Base-by-base conservation (phyloP, 2,329 filamentous ascomycete species). In the Alternaria gaisen region DNA sequence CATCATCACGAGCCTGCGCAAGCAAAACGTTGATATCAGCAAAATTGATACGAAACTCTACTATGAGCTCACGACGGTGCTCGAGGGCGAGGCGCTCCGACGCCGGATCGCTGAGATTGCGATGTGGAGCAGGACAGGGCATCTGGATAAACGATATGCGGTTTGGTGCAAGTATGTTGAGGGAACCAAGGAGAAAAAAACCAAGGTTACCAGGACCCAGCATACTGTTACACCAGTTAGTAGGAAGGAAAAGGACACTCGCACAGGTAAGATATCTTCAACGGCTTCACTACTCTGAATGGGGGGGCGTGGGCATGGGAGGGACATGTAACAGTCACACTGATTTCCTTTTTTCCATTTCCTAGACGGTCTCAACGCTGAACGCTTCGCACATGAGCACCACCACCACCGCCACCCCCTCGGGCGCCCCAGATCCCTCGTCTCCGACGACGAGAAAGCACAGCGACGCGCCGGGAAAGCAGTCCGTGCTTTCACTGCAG, bases 351-450 rank as follows among this genome's bases (percentile, higher is more conserved):
- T 20, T 9, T 2, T 10, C 22, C 2, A 16, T 16, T 8, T 2
- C 10, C 16, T 14, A 30, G 32, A 32, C 8, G 28, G 34, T 8
- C 20, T 59, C 16, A 26, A 60, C 38, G 40, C 57, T 1, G 47
- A 60, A 22, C 57, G 57, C 44, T 60, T 56, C 16, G 22, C 57
- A 0, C 57, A 56, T 20, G 34, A 26, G 0, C 24, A 26, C 24
- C 24, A 26, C 24, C 24, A 24, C 1, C 24, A 24, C 24, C 24
- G 1, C 1, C 24, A 56, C 8, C 44, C 52, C 2, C 44, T 44
- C 4, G 57, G 57, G 2, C 22, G 10, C 6, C n/a, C 51, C 38
- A 22, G 5, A 1, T 36, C 16, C 24, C 7, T 30, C 7, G 4
- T 53, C 14, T 30, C 26, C 7, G 28, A 32, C 9, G 30, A 10